A percentile compares a stretch with the other conserved stretches of the same genome.
These are phyloP conservation scores for Cyclanthera cordifolia DNA, from an alignment of 306 rosid genomes.

Conservation along the genomic window DNA sequence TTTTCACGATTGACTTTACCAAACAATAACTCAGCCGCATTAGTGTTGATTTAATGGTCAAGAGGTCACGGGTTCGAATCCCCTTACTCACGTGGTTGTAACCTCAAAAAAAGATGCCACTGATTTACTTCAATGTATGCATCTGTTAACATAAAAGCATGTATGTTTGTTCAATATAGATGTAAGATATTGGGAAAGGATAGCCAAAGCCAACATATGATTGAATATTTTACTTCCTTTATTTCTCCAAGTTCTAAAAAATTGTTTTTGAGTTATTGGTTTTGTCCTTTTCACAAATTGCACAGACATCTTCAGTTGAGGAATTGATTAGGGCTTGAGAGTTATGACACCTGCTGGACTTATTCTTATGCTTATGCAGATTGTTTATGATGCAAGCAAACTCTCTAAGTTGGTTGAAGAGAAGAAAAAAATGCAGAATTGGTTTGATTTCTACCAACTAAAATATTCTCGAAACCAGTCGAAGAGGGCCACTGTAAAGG, in stretches of 20 bases:
- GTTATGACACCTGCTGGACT: background rate
- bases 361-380: slow-evolving; percentile 35
- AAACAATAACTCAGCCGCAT: too few relatives aligned
- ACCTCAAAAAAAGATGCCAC: background rate
- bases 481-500: slow-evolving; percentile 57
- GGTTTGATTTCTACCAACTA: slow-evolving; percentile 85
- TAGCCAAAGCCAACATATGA: background rate
- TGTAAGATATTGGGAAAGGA: background rate
- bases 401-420: slow-evolving; percentile 60
- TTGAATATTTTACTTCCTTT: background rate
- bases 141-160: background rate
- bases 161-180: background rate
- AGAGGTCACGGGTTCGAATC: too few relatives aligned
- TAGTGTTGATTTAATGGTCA: too few relatives aligned
- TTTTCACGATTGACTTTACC: background rate
- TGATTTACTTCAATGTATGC: background rate
- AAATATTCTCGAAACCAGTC: slow-evolving; percentile 62
- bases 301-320: background rate
- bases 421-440: slow-evolving; percentile 66
- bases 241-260: background rate
- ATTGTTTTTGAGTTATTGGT: background rate
- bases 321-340: background rate
- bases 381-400: slow-evolving; percentile 68
- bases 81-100: too few relatives aligned
- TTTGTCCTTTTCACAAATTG: background rate